Percentiles rank a stretch among this genome's conserved stretches.
phyloP scores from a whole-genome alignment of 2,329 filamentous ascomycete genomes.

The Trichophyton equinum region DNA sequence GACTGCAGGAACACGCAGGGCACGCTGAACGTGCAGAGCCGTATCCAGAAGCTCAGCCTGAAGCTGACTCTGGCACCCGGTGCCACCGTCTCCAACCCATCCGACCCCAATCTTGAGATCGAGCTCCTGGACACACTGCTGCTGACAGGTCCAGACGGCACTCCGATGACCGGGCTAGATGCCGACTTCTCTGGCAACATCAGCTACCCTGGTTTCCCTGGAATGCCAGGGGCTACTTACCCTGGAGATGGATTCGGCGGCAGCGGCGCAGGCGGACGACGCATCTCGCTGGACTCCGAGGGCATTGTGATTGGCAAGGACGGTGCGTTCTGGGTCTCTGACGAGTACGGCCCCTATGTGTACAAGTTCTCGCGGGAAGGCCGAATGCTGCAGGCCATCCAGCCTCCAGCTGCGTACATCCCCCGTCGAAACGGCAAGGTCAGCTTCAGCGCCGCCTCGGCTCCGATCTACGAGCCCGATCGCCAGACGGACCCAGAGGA shows the following conservation, averaged over 20 bases:
- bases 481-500: slow-evolving; percentile 41
- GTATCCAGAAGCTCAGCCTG: slow-evolving; percentile 56
- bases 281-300: slow-evolving; percentile 53
- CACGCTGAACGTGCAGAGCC: slow-evolving; percentile 54
- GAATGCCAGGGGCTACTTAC: slow-evolving; percentile 51
- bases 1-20: slow-evolving; percentile 51
- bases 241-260: slow-evolving; percentile 56
- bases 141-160: slow-evolving; percentile 50
- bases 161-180: slow-evolving; percentile 52
- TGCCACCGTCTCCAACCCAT: slow-evolving; percentile 43
- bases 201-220: slow-evolving; percentile 46
- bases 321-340: slow-evolving; percentile 54
- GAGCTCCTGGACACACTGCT: slow-evolving; percentile 53
- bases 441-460: slow-evolving; percentile 52
- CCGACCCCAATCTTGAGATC: slow-evolving; percentile 48
- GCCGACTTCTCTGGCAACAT: slow-evolving; percentile 43
- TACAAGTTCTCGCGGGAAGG: slow-evolving; percentile 52
- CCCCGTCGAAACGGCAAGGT: slow-evolving; percentile 49
- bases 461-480: slow-evolving; percentile 46
- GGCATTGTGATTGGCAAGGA: slow-evolving; percentile 50
- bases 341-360: slow-evolving; percentile 59
- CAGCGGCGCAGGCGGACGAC: slow-evolving; percentile 44
- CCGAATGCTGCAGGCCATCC: slow-evolving; percentile 50
- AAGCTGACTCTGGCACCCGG: slow-evolving; percentile 42
- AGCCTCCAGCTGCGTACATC: slow-evolving; percentile 51